Base-by-base conservation (phyloP, 2,329 filamentous ascomycete genomes). In the Domatiomyces globalis region DNA sequence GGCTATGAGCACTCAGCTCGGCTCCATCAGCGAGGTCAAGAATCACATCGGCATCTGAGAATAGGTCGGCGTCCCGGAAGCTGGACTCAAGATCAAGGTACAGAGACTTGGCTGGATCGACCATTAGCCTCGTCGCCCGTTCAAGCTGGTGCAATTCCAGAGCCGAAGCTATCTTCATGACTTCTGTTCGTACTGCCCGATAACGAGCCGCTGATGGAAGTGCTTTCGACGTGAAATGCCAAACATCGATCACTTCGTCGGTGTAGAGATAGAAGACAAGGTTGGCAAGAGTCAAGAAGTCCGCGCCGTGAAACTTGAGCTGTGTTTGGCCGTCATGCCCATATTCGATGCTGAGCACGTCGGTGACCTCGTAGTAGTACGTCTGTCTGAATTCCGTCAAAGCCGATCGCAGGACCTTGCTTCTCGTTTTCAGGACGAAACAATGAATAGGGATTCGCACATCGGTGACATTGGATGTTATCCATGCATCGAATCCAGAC, bases 91-190 rank as follows among this genome's bases (percentile, higher is more conserved):
- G 76, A 60, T 96, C 88, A 44, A 70, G 63, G 58, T 84, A 74
- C 61, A 95, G 69, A 15, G 76, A 80, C 47, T 70, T 74, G 52
- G 78, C 73, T 0, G 85, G 78, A 36, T 76, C 73, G 4, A 77
- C 77, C 76, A 94, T 88, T 36, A 87, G 71, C 46, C 87, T 81
- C 0, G 85, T 85, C 17, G 87, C 83, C 43, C 81, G 76, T 67
- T 95, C 89, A 3, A 96, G 72, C 29, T 77, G 79, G 15, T 69
- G 66, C 65, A 96, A 74, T 12, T 83, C 79, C 1, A 96, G 73
- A 51, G 77, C 77, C 1, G 78, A 78, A 8, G 86, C 84, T n/a
- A 89, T 61, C 57, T 81, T 90, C 83, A 95, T 92, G n/a, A 96
- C 71, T 63, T 96, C 90, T 0, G 73, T 76, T 18, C 90, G 82